A percentile compares a stretch with the other conserved stretches of the same genome.
phyloP scores from a whole-genome alignment of 202 grass and related monocot genomes.

The Alloteropsis angusta region DNA sequence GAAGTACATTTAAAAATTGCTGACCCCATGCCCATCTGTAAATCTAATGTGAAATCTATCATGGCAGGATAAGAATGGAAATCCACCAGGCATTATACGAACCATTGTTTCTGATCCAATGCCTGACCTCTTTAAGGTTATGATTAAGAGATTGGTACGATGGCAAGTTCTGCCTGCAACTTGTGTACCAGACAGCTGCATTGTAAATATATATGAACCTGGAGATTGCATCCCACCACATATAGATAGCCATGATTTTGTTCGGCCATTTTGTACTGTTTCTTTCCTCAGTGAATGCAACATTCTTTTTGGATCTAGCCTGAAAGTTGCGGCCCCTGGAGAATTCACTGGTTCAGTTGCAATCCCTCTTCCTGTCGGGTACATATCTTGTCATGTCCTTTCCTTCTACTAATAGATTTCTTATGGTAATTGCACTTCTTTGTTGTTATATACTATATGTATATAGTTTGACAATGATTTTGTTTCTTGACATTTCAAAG shows the following conservation, averaged over 20 bases:
- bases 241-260: conserved; percentile 91
- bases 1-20: conserved; percentile 7
- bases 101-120: conserved; percentile 67
- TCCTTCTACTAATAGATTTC: conserved; percentile 11
- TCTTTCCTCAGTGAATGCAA: conserved; percentile 77
- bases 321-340: conserved; percentile 53
- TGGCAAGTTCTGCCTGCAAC: conserved; percentile 61
- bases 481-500: conserved; percentile 2
- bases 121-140: conserved; percentile 58
- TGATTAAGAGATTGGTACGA: conserved; percentile 64
- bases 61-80: conserved; percentile 79
- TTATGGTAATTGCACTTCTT: neutral
- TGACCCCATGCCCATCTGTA: neutral
- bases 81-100: conserved; percentile 72
- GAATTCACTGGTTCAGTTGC: conserved; percentile 44
- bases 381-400: conserved; percentile 12
- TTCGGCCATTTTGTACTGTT: conserved; percentile 79
- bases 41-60: conserved; percentile 23
- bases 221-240: conserved; percentile 96
- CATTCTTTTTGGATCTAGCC: conserved; percentile 60
- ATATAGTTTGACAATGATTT: neutral
- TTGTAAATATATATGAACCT: conserved; percentile 86
- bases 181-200: conserved; percentile 81
- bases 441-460: conserved; percentile 4
- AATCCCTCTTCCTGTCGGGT: conserved; percentile 75